Evolutionary conservation across 2,329 filamentous ascomycete genomes (phyloP), one percentile per base, ranked within the genome.

Genomic region (Stemphylium vesicarium): DNA sequence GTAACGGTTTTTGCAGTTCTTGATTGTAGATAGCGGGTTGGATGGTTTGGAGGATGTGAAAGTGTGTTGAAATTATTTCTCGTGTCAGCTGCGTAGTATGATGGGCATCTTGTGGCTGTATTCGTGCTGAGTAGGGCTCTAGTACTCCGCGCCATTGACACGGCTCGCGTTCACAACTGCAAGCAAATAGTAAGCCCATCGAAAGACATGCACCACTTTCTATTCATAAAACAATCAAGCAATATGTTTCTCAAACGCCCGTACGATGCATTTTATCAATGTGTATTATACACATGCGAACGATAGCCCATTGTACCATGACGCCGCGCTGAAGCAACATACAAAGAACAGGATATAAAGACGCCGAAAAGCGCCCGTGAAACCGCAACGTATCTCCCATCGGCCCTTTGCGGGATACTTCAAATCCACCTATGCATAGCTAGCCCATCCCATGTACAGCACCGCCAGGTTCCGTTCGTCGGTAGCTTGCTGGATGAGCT

Each of bases 381-480:
- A 40, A 35, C 42, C 20, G 24, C 41, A 33, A 18, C 29, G 2
- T 33, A 33, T 22, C 41, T 20, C 5, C 18, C 16, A 24, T 11
- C 18, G 18, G 20, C 16, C 4, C 16, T 32, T 22, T 50, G 3
- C 26, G 26, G 48, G 13, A 35, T 37, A 5, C 44, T 13, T 29
- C 22, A 36, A 12, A 33, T 22, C 16, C 24, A 24, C 9, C 53
- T 46, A 55, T 4, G 72, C 71, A 57, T 73, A 75, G 42, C 72
- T 75, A 9, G 72, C 72, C 72, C 72, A 75, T 2, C 74, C 74
- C 63, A 69, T 72, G 54, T 74, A 99, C 66, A 99, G 78, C 37
- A 97, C 88, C 2, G 95, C 94, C 69, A 99, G 75, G 72, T 99
- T 97, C 63, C 85, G 85, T 79, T 96, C 93, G 75, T 99, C 95